phyloP scores from a whole-genome alignment of 2,329 filamentous ascomycete genomes.

The Didymosphaeria variabile region DNA sequence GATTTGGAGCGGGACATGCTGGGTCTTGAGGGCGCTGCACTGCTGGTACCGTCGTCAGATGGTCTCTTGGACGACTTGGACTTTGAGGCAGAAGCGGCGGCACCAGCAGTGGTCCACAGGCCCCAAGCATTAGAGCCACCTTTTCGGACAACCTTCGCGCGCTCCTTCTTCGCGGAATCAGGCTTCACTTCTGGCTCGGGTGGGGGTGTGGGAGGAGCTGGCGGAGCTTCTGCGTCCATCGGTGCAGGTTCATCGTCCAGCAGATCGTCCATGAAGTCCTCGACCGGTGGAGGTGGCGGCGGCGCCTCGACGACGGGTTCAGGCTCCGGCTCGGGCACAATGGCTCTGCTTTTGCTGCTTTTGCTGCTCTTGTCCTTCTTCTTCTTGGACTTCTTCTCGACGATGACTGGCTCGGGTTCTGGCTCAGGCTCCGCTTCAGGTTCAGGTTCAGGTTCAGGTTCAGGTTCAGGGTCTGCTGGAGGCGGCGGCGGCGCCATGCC shows the following conservation, averaged over 20 bases:
- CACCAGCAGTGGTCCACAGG: conserved; percentile 70
- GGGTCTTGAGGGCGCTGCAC: conserved; percentile 47
- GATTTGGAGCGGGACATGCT: conserved; percentile 66
- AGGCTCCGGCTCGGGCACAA: conserved; percentile 1
- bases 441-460: conserved; percentile 28
- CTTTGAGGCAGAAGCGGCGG: conserved; percentile 45
- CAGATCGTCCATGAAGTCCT: conserved; percentile 33
- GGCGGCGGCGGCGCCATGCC: conserved; percentile 24
- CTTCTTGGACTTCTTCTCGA: conserved; percentile 48
- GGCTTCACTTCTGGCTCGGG: conserved; percentile 48
- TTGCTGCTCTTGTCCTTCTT: conserved; percentile 46
- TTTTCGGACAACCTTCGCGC: conserved; percentile 77
- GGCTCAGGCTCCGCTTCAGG: conserved; percentile 29
- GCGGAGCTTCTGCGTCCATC: conserved; percentile 39
- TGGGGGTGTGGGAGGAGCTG: conserved; percentile 58
- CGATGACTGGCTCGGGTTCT: conserved; percentile 29
- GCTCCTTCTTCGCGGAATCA: conserved; percentile 73
- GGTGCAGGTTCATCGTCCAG: conserved; percentile 32
- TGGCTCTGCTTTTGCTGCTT: conserved; percentile 35
- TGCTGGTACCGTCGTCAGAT: conserved; percentile 40
- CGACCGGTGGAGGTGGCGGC: conserved; percentile 35
- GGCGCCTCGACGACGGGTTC: conserved; percentile 41
- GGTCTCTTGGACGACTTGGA: conserved; percentile 50
- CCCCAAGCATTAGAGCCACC: conserved; percentile 75
- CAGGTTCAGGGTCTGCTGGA: conserved; percentile 24